These are phyloP conservation scores for Malus sylvestris DNA, from an alignment of 306 rosid genomes.

Conservation along the genomic window DNA sequence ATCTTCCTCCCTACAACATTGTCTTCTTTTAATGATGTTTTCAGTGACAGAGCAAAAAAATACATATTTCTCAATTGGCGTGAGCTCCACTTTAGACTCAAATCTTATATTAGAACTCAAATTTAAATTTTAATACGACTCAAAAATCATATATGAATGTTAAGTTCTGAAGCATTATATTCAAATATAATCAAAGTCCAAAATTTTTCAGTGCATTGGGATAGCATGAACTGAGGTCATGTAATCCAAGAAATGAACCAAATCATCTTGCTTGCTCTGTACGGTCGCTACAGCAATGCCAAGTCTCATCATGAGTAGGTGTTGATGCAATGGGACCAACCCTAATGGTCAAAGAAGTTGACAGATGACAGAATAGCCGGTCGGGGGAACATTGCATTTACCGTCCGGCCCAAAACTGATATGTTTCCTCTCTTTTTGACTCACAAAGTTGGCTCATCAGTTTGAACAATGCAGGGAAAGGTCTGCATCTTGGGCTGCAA, in stretches of 20 bases:
- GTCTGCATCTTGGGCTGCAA: constrained; percentile 24
- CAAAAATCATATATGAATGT: not conserved
- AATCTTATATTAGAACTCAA: too few relatives aligned
- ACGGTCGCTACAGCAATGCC: not conserved
- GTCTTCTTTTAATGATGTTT: not conserved
- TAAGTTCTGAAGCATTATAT: not conserved
- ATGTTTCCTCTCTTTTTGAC: not conserved
- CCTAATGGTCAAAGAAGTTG: not conserved
- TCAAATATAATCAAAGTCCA: not conserved
- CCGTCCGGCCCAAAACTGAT: not conserved
- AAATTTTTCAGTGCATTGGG: not conserved
- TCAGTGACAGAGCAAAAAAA: not conserved
- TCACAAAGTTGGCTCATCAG: not conserved
- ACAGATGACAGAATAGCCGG: not conserved
- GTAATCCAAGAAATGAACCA: not conserved
- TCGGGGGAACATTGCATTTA: not conserved
- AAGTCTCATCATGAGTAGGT: not conserved
- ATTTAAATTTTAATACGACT: too few relatives aligned
- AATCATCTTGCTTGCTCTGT: not conserved
- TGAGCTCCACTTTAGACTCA: not conserved
- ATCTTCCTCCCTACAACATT: not conserved
- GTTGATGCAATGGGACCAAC: not conserved
- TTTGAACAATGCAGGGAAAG: constrained; percentile 23
- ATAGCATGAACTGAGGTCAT: not conserved
- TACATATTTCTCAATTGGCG: accelerated